Evolutionary conservation across 768 basidiomycete species (phyloP), one percentile per base, ranked within the genome.

Genomic region (Boletus bicolor): DNA sequence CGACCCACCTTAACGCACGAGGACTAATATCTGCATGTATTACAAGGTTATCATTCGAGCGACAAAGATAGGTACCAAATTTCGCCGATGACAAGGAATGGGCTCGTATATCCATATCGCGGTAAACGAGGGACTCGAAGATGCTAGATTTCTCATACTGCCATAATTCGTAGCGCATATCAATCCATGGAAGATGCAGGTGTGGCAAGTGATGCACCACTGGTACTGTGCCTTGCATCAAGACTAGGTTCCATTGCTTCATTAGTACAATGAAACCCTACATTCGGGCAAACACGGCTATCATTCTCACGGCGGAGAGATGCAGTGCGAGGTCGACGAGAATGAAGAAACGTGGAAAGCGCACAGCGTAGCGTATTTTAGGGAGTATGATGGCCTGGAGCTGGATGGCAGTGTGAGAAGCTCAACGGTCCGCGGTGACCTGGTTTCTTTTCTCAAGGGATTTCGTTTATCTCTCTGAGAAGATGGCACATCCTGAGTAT

Each of bases 1-100:
- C 54, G 58, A 67, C 68, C 66, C 68, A 68, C 68, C 58, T 67
- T 69, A 67, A 67, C 14, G 45, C 65, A 68, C 68, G 66, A 62
- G 66, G 62, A 46, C 46, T 7, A 54, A 61, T 55, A 49, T 58
- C 49, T 51, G 36, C 26, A 30, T 46, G 21, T 41, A 47, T 53
- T 21, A 49, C 28, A 53, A 39, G 48, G 21, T 24, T 55, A 34
- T 58, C 56, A 54, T 57, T 53, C 49, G 43, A 28, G 28, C 10
- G 32, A 49, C 44, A 53, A 34, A 38, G 54, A 55, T 26, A 56
- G 36, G 57, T 24, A 53, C 54, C 54, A 50, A 43, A 37, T 54
- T 45, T 55, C 37, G 32, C 49, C 36, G 42, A 53, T 39, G 45
- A 44, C 53, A 43, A 53, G 43, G 44, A 50, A 54, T 38, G 38